Evolutionary conservation across 1,139 yeast genomes (phyloP), one percentile per base, ranked within the genome.

Genomic region (Saccharomyces hybrid): DNA sequence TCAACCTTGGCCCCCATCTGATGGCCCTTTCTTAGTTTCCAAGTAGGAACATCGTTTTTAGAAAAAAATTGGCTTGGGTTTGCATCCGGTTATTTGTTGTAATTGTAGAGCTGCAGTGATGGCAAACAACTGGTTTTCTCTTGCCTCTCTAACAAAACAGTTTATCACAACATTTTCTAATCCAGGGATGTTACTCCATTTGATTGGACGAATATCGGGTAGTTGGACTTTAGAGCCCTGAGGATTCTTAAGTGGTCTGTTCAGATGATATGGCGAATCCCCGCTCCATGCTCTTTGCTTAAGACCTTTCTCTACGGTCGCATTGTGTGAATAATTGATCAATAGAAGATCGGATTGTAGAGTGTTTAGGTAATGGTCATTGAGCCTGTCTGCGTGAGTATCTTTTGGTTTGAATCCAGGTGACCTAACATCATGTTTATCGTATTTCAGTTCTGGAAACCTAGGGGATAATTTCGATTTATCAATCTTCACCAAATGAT

Each of bases 61-160:
- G 95, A 86, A 68, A 77, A 77, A 86, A 32, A 89, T 76, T 44
- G 85, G 79, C 60, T 79, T 77, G 47, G 98, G 91, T 71, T 89
- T 88, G 61, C 80, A 84, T 60, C 96, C 96, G 34, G 99, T 91
- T 66, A 95, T 87, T 71, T 93, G 98, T 62, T 95, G 95, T 55
- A 95, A 71, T 71, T 88, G 95, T 59, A 89, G 77, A 59, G 84
- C 77, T 16, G 96, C 89, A 38, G 93, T 80, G 56, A 91, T 81
- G 51, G 90, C 88, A 58, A 84, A 78, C 74, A 90, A 84, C 49
- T 83, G 79, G 64, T 86, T 84, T 58, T 81, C 84, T 62, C 82
- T 81, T 11, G 97, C 93, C 52, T 83, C 83, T 61, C 82, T 83
- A 54, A 83, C 91, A 68, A 82, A 91, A 62, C 95, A 81, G 70